phyloP scores from a whole-genome alignment of 768 basidiomycete genomes.

The Holtermannia corniformis region DNA sequence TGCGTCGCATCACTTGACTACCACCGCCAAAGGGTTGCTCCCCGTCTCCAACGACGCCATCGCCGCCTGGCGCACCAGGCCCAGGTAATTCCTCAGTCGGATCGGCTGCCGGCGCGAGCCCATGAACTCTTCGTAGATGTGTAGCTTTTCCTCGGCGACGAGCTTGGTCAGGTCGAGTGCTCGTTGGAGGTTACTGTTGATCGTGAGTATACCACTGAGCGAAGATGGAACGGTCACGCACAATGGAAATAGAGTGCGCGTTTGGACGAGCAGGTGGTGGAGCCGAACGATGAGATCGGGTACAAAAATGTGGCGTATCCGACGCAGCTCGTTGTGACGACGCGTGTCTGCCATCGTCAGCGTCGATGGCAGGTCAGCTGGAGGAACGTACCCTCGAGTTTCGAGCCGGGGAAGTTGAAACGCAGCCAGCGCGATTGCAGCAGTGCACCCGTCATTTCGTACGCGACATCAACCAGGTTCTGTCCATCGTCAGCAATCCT shows the following conservation, averaged over 20 bases:
- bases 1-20: too few relatives aligned
- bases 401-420: conserved; percentile 10
- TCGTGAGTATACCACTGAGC: background rate
- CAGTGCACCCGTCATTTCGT: conserved; percentile 58
- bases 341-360: conserved; percentile 45
- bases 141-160: conserved; percentile 78
- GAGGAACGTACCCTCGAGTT: conserved; percentile 31
- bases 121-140: conserved; percentile 76
- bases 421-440: conserved; percentile 46
- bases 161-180: conserved; percentile 69
- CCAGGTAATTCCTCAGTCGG: conserved; percentile 62
- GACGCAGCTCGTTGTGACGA: conserved; percentile 57
- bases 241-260: conserved; percentile 52
- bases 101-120: conserved; percentile 48
- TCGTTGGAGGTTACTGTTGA: conserved; percentile 53
- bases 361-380: background rate
- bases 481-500: conserved; percentile 6
- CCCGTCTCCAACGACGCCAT: conserved; percentile 55
- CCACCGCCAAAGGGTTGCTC: too few relatives aligned
- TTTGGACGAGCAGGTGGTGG: conserved; percentile 60
- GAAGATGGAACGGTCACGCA: too few relatives aligned
- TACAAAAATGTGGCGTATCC: conserved; percentile 79
- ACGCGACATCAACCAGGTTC: conserved; percentile 53
- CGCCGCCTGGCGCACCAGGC: conserved; percentile 60
- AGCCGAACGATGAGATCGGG: conserved; percentile 82